Evolutionary conservation across 1,139 yeast species (phyloP).

Genomic region (Nakaseomyces nivariensis): DNA sequence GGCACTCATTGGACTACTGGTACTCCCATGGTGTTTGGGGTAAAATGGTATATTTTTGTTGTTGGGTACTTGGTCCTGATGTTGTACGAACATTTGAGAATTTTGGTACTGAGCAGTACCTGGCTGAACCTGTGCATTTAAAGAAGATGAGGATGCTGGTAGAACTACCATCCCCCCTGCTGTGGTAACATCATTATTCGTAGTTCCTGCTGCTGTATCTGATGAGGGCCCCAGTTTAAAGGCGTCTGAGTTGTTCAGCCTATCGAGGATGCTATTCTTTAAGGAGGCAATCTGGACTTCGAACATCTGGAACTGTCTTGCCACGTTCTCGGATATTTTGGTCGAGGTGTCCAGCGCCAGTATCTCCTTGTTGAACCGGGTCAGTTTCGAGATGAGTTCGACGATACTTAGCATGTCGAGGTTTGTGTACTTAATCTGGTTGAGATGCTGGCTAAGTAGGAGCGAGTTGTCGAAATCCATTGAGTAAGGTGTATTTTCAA

Average conservation of each 20-base stretch:
- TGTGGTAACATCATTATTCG: no score
- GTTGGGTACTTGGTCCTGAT: not conserved
- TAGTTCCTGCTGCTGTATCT: no score
- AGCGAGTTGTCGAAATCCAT: not conserved
- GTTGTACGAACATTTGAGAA: not conserved
- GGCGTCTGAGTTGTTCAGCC: not conserved
- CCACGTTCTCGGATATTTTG: not conserved
- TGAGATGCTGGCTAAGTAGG: slow-evolving; percentile 5
- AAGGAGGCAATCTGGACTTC: not conserved
- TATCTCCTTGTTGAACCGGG: not conserved
- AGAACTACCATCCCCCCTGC: no score
- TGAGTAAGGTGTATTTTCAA: not conserved
- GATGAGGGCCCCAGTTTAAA: not conserved
- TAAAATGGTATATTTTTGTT: not conserved
- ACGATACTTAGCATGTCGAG: not conserved
- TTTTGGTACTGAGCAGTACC: not conserved
- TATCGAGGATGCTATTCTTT: not conserved
- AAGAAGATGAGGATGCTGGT: not conserved
- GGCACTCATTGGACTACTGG: slow-evolving; percentile 1
- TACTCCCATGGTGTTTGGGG: slow-evolving; percentile 7
- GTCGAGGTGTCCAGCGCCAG: not conserved
- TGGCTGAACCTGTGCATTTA: not conserved
- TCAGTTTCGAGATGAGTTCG: not conserved
- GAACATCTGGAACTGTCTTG: not conserved
- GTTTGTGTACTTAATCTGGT: slow-evolving; percentile 4